These are phyloP conservation scores for Parmelia sp. DNA, from an alignment of 495 filamentous ascomycete genomes.

Conservation along the genomic window DNA sequence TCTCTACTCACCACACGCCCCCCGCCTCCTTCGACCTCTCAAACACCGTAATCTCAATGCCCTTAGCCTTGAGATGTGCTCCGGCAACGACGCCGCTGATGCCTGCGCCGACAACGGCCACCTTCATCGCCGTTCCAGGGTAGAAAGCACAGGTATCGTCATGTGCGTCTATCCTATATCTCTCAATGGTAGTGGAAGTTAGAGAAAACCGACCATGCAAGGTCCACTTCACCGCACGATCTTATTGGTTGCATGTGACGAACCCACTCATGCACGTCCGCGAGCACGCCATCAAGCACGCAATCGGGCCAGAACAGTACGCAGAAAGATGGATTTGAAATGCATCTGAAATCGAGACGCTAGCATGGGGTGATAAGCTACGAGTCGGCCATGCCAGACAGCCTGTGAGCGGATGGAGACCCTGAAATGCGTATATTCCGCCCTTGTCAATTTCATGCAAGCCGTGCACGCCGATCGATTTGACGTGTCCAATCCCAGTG, in stretches of 20 bases:
- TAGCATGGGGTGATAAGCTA: not conserved
- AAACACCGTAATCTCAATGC: constrained; percentile 57
- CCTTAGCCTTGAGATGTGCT: constrained; percentile 52
- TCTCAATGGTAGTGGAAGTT: too few species aligned
- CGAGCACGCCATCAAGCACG: constrained; percentile 5
- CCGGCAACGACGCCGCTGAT: constrained; percentile 61
- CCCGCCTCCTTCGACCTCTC: constrained; percentile 49
- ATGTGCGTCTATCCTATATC: not conserved
- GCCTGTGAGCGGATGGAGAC: not conserved
- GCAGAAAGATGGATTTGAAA: not conserved
- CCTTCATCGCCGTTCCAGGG: constrained; percentile 31
- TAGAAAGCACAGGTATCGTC: too few species aligned
- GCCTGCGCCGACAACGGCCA: constrained; percentile 65
- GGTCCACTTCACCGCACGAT: not conserved
- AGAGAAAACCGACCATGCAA: too few species aligned
- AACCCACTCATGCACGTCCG: not conserved
- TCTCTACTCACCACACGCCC: constrained; percentile 31
- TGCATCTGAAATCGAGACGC: too few species aligned
- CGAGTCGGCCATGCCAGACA: not conserved
- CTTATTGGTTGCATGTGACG: not conserved
- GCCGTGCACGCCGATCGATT: not conserved
- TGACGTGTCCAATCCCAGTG: not conserved
- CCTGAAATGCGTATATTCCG: too few species aligned
- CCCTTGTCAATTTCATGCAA: too few species aligned
- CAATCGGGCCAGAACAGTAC: too few species aligned